Evolutionary conservation across 208 protist species (phyloP).

Genomic region (Phytomonas sp.): DNA sequence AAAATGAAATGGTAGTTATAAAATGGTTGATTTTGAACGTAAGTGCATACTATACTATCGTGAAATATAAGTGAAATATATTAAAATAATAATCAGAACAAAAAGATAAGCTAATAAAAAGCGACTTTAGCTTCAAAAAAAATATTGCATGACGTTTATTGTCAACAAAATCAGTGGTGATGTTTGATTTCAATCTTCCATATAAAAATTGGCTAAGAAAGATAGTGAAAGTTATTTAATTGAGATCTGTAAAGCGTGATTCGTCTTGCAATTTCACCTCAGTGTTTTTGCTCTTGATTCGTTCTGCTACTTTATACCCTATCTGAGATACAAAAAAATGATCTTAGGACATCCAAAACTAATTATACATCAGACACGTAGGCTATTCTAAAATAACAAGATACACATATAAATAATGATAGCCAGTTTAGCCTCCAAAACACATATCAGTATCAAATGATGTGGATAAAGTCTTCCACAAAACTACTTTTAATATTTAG

Average conservation of each 20-base stretch:
- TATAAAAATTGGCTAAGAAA: neutral
- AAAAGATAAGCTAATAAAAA: conserved; percentile 10
- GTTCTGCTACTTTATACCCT: conserved; percentile 16
- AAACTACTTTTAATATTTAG: conserved; percentile 37
- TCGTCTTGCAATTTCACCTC: neutral
- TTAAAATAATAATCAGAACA: conserved; percentile 6
- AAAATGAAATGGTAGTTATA: neutral
- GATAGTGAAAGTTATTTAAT: neutral
- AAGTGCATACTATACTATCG: neutral
- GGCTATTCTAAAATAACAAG: conserved; percentile 58
- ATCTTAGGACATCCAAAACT: conserved; percentile 74
- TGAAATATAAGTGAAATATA: conserved; percentile 7
- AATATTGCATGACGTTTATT: conserved; percentile 2
- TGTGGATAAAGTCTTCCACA: conserved; percentile 57
- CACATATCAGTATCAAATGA: conserved; percentile 45
- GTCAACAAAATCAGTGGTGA: conserved; percentile 3
- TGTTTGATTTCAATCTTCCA: conserved; percentile 12
- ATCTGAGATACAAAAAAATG: conserved; percentile 54
- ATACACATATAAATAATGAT: conserved; percentile 80
- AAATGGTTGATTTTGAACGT: neutral
- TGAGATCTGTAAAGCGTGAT: neutral
- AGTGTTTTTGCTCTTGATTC: neutral
- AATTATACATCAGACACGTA: conserved; percentile 57
- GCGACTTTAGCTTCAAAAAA: conserved; percentile 4
- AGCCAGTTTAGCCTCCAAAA: conserved; percentile 78